Evolutionary conservation across 305 asterid species (phyloP).

Genomic region (Rubia balearica): DNA sequence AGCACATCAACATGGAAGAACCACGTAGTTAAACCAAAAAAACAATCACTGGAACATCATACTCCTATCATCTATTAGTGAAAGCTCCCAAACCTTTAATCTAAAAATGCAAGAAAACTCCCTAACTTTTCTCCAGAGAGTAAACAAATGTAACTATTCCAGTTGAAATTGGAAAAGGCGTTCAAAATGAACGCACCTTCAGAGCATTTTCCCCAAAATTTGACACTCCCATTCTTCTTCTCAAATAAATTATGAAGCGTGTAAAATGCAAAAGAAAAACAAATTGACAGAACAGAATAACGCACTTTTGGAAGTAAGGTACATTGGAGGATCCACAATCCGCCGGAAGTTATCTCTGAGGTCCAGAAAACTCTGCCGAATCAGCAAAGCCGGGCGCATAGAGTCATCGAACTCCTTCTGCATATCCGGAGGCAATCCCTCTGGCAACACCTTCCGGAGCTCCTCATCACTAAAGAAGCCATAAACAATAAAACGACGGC

Average conservation of each 20-base stretch:
- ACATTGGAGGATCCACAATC: conserved; percentile 64
- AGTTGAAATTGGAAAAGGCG: neutral
- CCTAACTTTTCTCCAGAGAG: neutral
- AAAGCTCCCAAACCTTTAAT: too few species aligned
- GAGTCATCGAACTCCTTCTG: conserved; percentile 84
- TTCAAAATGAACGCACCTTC: neutral
- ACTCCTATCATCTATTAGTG: neutral
- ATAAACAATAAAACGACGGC: neutral
- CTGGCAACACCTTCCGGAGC: conserved; percentile 56
- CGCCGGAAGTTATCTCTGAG: conserved; percentile 82
- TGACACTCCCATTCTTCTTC: neutral
- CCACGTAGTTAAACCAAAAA: neutral
- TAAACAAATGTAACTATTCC: neutral
- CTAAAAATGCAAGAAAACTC: neutral
- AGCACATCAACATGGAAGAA: conserved; percentile 4
- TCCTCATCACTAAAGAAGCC: conserved; percentile 51
- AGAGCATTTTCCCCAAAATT: neutral
- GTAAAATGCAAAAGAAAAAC: neutral
- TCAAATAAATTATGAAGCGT: neutral
- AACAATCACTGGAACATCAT: neutral
- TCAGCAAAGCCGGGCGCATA: conserved; percentile 66
- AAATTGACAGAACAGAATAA: neutral
- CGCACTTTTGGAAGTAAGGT: conserved; percentile 48
- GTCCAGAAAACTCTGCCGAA: conserved; percentile 72
- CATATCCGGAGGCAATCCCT: conserved; percentile 85